phyloP scores from a whole-genome alignment of 306 rosid genomes.

The Coriaria nepalensis region DNA sequence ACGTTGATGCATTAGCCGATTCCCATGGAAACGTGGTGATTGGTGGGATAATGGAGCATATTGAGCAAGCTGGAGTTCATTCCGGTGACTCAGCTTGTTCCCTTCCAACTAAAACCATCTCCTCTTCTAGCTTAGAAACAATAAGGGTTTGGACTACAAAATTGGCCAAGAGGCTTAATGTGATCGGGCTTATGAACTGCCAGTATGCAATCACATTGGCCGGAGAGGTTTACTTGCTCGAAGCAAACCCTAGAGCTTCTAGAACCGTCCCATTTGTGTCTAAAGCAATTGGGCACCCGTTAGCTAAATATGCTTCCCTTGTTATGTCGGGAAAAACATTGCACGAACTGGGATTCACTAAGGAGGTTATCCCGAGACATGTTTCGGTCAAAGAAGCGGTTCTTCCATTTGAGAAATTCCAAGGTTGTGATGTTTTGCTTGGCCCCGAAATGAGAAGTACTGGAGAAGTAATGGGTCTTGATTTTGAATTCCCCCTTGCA shows the following conservation, averaged over 20 bases:
- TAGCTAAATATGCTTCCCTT: constrained; percentile 95
- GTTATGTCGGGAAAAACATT: constrained; percentile 96
- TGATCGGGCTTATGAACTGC: constrained; percentile 95
- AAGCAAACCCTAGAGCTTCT: constrained; percentile 93
- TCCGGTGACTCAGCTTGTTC: constrained; percentile 98
- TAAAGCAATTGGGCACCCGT: constrained; percentile 87
- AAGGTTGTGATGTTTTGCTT: constrained; percentile 73
- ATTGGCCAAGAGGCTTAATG: constrained; percentile 65
- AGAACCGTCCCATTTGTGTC: constrained; percentile 95
- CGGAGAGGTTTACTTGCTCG: constrained; percentile 73
- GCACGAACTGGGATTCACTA: constrained; percentile 52
- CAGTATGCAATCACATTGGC: constrained; percentile 80
- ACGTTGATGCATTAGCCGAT: constrained; percentile 91
- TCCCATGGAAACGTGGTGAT: constrained; percentile 88
- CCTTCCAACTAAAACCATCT: constrained; percentile 67
- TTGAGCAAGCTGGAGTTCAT: constrained; percentile 97
- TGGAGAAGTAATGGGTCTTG: constrained; percentile 98
- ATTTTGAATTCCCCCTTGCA: constrained; percentile 55
- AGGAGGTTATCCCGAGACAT: constrained; percentile 75
- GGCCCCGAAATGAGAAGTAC: constrained; percentile 99
- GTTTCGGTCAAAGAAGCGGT: constrained; percentile 95
- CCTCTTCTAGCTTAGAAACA: constrained; percentile 57
- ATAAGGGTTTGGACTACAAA: constrained; percentile 83
- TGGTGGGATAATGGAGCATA: constrained; percentile 99
- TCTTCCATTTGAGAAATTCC: constrained; percentile 93